Base-by-base conservation (phyloP, 2,329 filamentous ascomycete genomes). In the Diaporthe capsici region DNA sequence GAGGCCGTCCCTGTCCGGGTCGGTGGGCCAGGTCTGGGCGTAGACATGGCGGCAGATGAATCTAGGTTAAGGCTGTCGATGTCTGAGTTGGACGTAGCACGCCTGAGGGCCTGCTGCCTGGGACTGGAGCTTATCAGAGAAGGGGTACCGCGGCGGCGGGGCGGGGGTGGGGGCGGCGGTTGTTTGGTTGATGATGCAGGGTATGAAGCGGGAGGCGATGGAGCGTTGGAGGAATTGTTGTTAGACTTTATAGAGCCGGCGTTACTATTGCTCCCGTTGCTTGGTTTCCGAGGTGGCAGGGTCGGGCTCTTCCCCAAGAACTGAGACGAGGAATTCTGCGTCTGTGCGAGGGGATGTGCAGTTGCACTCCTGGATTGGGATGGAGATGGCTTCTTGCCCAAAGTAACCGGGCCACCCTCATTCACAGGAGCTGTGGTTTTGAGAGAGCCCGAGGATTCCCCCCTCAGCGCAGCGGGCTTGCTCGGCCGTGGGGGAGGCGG, bases 401-500 rank as follows among this genome's bases (percentile, higher is more conserved):
- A 84, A 15, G 84, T 83, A 1, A 83, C 84, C 0, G 83, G 84
- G 28, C 25, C 53, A 15, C 39, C n/a, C 44, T 49, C 60, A 17
- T 49, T 5, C 83, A 82, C n/a, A 78, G 73, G 42, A 75, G 78
- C 71, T 78, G 79, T n/a, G 68, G 75, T 15, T 55, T 73, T 63
- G 61, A 76, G 31, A 25, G 76, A 58, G 63, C 83, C 78, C 1
- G 86, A 86, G 0, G 84, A 83, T 3, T 82, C 78, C 77, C 89
- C 87, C 75, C 90, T 85, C 37, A 93, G 82, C 1, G 90, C 87
- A 0, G 85, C 81, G 0, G 92, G 92, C 80, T 93, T 93, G 5
- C 82, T 83, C 0, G 92, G 92, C 17, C 89, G 87, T 12, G 90
- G 90, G 0, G 90, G 90, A 28, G 75, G 70, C 7, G 88, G 86